phyloP scores from a whole-genome alignment of 1,139 yeast genomes.

The Magnusiomyces sp. region DNA sequence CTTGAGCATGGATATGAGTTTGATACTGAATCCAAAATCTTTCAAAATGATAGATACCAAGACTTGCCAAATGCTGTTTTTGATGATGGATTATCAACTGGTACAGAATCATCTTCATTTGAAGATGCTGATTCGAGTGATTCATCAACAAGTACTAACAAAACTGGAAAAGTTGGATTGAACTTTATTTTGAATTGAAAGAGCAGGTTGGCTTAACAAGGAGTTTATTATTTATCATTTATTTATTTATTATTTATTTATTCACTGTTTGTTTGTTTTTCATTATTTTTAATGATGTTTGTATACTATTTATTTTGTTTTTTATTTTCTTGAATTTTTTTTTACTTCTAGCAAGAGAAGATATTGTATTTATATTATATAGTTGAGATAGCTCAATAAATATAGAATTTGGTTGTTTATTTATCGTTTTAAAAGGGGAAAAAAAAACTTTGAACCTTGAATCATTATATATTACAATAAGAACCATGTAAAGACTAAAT shows the following conservation, averaged over 20 bases:
- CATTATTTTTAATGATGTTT: background rate
- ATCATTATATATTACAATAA: no score
- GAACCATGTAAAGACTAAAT: no score
- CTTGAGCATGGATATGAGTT: background rate
- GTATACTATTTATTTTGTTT: background rate
- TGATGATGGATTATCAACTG: background rate
- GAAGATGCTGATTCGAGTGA: background rate
- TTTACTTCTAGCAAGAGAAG: no score
- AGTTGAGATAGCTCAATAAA: no score
- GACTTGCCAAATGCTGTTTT: conserved; percentile 9
- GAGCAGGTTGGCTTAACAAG: no score
- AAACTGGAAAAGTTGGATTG: background rate
- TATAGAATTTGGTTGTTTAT: no score
- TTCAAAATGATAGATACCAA: conserved; percentile 1
- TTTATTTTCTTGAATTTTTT: no score
- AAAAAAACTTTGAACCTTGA: no score
- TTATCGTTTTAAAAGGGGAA: no score
- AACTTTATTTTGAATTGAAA: background rate
- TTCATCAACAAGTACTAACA: background rate
- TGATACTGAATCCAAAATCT: conserved; percentile 7
- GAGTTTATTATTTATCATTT: background rate
- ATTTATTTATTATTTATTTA: background rate
- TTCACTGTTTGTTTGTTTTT: background rate
- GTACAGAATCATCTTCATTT: background rate
- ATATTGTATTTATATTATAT: no score